A percentile compares a stretch with the other conserved stretches of the same genome.
phyloP scores from a whole-genome alignment of 2,329 filamentous ascomycete species.

The Pseudonectria foliicola region DNA sequence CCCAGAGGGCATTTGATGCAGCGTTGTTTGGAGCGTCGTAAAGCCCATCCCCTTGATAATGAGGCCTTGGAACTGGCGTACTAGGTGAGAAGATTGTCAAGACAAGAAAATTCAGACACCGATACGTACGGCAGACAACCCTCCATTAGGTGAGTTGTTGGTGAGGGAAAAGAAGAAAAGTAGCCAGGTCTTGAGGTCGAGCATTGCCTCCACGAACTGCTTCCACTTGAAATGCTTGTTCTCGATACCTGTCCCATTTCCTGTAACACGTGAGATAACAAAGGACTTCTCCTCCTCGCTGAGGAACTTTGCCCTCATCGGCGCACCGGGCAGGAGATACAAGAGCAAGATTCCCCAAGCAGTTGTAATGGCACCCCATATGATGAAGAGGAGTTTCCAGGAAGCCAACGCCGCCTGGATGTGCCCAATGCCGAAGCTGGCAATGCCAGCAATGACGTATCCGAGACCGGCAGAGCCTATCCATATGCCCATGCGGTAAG shows the following conservation, averaged over 20 bases:
- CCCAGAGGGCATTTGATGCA: constrained; percentile 14
- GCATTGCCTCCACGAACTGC: constrained; percentile 40
- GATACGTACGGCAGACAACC: constrained; percentile 19
- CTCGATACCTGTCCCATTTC: constrained; percentile 45
- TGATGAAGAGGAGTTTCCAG: constrained; percentile 11
- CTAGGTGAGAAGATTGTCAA: too few species aligned
- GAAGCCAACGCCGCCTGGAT: constrained; percentile 6
- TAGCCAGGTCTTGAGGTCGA: constrained; percentile 53
- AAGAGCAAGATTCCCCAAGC: constrained; percentile 49
- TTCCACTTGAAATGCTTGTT: constrained; percentile 42
- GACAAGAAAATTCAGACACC: rapidly evolving
- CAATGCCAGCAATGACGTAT: constrained; percentile 14
- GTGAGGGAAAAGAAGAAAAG: constrained; percentile 45
- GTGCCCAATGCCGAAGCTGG: constrained; percentile 15
- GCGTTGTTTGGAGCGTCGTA: constrained; percentile 9
- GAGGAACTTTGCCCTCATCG: constrained; percentile 43
- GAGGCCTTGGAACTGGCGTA: constrained; percentile 19
- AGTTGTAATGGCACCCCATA: constrained; percentile 19
- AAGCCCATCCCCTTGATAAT: constrained; percentile 18
- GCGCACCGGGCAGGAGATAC: constrained; percentile 45
- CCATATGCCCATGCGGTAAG: constrained; percentile 15
- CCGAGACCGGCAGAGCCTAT: constrained; percentile 10
- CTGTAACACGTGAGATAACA: constrained; percentile 40
- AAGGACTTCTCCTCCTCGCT: constrained; percentile 37
- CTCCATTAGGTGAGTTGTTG: constrained; percentile 50